Base-by-base conservation (phyloP, 495 filamentous ascomycete genomes). In the Annulohypoxylon bovei region DNA sequence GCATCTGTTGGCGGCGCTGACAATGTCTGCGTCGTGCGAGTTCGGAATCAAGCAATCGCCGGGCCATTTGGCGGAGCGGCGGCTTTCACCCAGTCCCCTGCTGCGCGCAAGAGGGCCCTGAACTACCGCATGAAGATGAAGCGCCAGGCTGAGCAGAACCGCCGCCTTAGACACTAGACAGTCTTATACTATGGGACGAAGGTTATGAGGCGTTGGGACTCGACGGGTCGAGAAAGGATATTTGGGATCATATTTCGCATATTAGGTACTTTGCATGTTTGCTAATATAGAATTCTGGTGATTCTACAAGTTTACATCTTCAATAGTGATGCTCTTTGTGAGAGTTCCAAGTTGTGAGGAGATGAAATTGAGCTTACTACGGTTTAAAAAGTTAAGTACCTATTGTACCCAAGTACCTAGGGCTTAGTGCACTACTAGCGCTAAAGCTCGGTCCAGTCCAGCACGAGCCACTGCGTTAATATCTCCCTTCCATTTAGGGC, bases 31-130 rank as follows among this genome's bases (percentile, higher is more conserved):
- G 76, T 89, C 60, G 86, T 87, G 11, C 80, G 86, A 16, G 81
- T 89, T 30, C 81, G 85, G 44, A 89, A 90, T 74, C 66, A 76
- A 6, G 85, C 87, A 0, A 69, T 79, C 9, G 87, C 87, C 6
- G 88, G 88, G 1, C 88, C 88, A 1, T 90, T 90, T 68, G 88
- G 88, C 55, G 87, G 88, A 22, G 84, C 83, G 2, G 82, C 79
- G 3, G 83, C 83, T 3, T 86, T 86, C 65, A 85, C 83, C 6
- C 78, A 81, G 74, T 82, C 80, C 27, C n/a, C 82, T 20, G 79
- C 76, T 22, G 82, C 81, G 3, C 77, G 79, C 62, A 85, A 83
- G 80, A 74, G 83, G 14, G 81, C 82, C 14, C 70, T 84, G 33
- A 78, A 76, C 23, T 81, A 82, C 66, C 78, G 81, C 37, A 52